Conservation (phyloP, 129 eudicot species). For the Pseudognaphalium luteoalbum region DNA sequence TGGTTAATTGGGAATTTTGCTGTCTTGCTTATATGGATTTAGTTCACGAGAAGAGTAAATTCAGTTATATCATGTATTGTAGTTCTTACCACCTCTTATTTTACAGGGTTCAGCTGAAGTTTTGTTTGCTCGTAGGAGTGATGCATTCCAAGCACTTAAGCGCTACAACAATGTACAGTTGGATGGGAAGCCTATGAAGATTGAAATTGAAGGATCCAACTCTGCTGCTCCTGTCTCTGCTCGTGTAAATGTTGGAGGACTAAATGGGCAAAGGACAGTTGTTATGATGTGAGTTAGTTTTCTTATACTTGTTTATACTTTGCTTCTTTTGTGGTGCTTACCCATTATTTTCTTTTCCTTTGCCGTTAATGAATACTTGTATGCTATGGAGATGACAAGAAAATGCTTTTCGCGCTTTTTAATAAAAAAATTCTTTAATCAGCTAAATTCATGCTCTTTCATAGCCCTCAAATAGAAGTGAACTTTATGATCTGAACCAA, state of each 20-base stretch:
- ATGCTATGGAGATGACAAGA: not conserved
- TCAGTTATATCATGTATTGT: not conserved
- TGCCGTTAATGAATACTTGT: not conserved
- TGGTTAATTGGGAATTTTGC: not conserved
- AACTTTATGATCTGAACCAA: not conserved
- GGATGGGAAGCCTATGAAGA: slow-evolving; percentile 94
- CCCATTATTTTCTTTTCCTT: not conserved
- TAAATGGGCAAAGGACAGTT: slow-evolving; percentile 75
- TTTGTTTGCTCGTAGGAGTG: slow-evolving; percentile 68
- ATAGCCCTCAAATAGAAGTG: not conserved
- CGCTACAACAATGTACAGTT: slow-evolving; percentile 79
- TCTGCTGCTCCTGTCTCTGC: slow-evolving; percentile 58
- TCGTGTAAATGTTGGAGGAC: slow-evolving; percentile 76
- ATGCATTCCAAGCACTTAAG: slow-evolving; percentile 75
- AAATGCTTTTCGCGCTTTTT: not conserved
- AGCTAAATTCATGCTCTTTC: not conserved
- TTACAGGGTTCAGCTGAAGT: slow-evolving; percentile 92
- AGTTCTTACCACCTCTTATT: not conserved
- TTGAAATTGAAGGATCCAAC: slow-evolving; percentile 63
- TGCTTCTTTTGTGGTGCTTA: not conserved
- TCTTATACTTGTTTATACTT: not conserved
- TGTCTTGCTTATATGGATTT: not conserved
- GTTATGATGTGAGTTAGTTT: slow-evolving; percentile 61
- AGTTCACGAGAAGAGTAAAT: not conserved
- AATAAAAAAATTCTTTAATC: not conserved